Base-by-base conservation (phyloP, 495 filamentous ascomycete species). In the Penicillium turbatum region DNA sequence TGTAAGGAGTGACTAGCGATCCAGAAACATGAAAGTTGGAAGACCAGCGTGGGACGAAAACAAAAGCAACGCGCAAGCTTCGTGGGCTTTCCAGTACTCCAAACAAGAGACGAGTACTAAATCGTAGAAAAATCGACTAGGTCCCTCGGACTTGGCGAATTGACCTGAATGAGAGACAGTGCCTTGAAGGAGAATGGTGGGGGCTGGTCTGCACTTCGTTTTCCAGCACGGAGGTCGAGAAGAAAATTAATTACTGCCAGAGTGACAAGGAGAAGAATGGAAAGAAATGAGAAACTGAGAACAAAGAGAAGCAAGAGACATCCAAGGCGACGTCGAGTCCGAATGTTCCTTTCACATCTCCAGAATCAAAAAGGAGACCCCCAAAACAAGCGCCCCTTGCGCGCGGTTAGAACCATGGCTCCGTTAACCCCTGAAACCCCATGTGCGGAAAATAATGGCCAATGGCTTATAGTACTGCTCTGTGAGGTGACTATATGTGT, bases 311-410 rank as follows among this genome's bases (percentile, higher is more conserved):
- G 49, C 34, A 56, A 57, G 48, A 40, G 49, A 40, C 27, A 31
- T 42, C 34, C 35, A 31, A 49, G 24, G 21, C 8, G 51, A 51
- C 50, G 50, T 55, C 55, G 51, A 61, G 48, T 57, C 53, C 43
- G 41, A 61, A 53, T 50, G 42, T 63, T 70, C 69, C 71, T 68
- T 69, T 59, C 60, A 72, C 61, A 59, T 57, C 51, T 46, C 38
- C 55, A 62, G 63, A 63, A 39, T 48, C 57, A 65, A 71, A 72
- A 72, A 68, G 68, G 71, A 69, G 62, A 67, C 42, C 48, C 51
- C 32, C 55, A 41, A 68, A 68, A 67, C 67, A 73, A 68, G 66
- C 71, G 71, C 72, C 64, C 65, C 67, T 73, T 72, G 65, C 68
- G 71, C 72, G 72, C 72, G 72, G 61, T 60, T 75, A 68, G 38